phyloP scores from a whole-genome alignment of 2,329 filamentous ascomycete genomes.

The Trichophyton equinum region DNA sequence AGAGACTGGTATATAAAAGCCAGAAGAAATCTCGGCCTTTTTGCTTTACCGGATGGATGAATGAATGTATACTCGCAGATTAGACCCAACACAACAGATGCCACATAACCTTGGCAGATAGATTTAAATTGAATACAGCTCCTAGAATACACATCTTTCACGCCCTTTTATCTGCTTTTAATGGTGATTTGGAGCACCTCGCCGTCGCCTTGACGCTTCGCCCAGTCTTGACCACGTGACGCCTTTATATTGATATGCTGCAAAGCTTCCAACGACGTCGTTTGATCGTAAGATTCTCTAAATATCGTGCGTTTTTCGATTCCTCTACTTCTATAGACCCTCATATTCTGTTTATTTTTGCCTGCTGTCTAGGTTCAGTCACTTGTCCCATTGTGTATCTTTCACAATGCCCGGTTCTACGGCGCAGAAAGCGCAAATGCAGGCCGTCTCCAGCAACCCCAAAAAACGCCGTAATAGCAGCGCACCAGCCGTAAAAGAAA shows the following conservation, averaged over 20 bases:
- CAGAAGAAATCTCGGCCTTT: background rate
- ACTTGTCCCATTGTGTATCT: background rate
- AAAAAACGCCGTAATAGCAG: background rate
- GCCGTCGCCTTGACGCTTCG: background rate
- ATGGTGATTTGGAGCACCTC: background rate
- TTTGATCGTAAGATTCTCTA: background rate
- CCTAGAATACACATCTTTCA: background rate
- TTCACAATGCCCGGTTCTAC: background rate
- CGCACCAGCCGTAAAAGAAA: constrained; percentile 6
- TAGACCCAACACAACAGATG: background rate
- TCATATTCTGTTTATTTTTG: background rate
- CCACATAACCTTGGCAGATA: background rate
- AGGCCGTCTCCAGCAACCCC: background rate
- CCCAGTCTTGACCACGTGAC: background rate
- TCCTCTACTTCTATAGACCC: background rate
- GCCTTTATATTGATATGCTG: background rate
- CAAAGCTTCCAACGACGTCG: background rate
- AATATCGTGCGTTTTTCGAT: background rate
- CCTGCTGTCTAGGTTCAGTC: background rate
- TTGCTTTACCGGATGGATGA: background rate
- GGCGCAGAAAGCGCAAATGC: background rate
- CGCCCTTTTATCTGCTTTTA: background rate
- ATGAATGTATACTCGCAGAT: background rate
- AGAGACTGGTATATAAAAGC: no score
- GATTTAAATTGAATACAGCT: background rate